These are phyloP conservation scores for Backusella luteola DNA, from an alignment of 192 early-diverging fungal genomes.

Conservation along the genomic window DNA sequence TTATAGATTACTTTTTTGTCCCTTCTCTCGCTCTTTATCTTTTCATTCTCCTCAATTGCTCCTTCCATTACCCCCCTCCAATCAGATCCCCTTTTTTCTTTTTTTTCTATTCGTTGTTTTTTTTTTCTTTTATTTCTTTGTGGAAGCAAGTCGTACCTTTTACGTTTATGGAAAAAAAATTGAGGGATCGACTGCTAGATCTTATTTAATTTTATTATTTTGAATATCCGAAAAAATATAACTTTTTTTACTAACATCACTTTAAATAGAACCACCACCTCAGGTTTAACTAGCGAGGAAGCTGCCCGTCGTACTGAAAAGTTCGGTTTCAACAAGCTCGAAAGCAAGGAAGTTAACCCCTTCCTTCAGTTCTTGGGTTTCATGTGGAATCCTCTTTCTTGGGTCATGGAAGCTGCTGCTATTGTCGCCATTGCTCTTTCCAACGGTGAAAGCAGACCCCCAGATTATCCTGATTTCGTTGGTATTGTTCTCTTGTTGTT, in stretches of 20 bases:
- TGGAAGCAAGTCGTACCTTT: background rate
- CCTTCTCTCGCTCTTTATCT: background rate
- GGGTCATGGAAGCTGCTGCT: slow-evolving; percentile 83
- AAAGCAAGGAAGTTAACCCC: slow-evolving; percentile 77
- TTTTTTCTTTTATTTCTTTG: background rate
- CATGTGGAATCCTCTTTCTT: slow-evolving; percentile 80
- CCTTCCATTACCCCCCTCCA: background rate
- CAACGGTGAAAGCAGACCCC: slow-evolving; percentile 63
- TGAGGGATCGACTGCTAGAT: slow-evolving; percentile 5
- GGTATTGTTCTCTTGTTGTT: slow-evolving; percentile 82
- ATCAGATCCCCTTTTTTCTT: background rate
- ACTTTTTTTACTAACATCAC: slow-evolving; percentile 7
- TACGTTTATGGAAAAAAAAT: background rate
- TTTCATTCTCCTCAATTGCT: slow-evolving; percentile 8
- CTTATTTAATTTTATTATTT: slow-evolving; percentile 14
- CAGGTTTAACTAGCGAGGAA: slow-evolving; percentile 62
- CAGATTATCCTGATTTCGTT: slow-evolving; percentile 83
- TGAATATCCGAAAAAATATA: background rate
- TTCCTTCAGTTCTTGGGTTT: slow-evolving; percentile 84
- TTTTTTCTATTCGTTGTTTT: slow-evolving; percentile 1
- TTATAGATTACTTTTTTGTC: background rate
- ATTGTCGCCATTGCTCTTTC: slow-evolving; percentile 74
- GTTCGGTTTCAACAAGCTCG: slow-evolving; percentile 72
- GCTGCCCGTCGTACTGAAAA: slow-evolving; percentile 59
- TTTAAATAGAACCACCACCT: slow-evolving; percentile 41